phyloP scores from a whole-genome alignment of 2,329 filamentous ascomycete genomes.

The Xylaria sp. region DNA sequence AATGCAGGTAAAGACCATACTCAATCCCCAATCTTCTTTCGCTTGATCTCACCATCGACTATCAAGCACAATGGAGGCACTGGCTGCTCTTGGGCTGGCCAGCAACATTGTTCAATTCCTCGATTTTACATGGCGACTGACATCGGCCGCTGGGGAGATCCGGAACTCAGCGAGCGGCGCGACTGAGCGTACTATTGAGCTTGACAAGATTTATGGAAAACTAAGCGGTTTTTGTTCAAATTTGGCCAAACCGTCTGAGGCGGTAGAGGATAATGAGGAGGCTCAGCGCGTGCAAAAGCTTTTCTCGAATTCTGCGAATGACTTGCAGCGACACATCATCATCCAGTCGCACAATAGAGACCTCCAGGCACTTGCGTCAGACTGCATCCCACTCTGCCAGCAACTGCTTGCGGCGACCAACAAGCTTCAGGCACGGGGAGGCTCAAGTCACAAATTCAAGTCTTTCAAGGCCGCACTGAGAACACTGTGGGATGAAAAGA shows the following conservation, averaged over 20 bases:
- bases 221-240: background rate
- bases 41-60: background rate
- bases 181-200: background rate
- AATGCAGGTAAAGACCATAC: background rate
- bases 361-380: background rate
- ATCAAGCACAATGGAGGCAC: background rate
- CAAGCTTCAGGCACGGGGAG: background rate
- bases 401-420: background rate
- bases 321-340: background rate
- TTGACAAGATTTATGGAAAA: background rate
- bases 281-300: background rate
- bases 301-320: background rate
- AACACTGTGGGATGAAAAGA: background rate
- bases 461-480: background rate
- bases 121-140: background rate
- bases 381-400: background rate
- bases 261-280: background rate
- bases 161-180: background rate
- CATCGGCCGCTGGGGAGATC: background rate
- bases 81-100: slow-evolving; percentile 3
- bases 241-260: background rate
- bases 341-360: background rate
- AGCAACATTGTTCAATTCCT: slow-evolving; percentile 7
- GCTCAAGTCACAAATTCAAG: background rate
- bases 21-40: background rate